These are phyloP conservation scores for Petunia axillaris DNA, from an alignment of 257 asterid species.

Conservation along the genomic window DNA sequence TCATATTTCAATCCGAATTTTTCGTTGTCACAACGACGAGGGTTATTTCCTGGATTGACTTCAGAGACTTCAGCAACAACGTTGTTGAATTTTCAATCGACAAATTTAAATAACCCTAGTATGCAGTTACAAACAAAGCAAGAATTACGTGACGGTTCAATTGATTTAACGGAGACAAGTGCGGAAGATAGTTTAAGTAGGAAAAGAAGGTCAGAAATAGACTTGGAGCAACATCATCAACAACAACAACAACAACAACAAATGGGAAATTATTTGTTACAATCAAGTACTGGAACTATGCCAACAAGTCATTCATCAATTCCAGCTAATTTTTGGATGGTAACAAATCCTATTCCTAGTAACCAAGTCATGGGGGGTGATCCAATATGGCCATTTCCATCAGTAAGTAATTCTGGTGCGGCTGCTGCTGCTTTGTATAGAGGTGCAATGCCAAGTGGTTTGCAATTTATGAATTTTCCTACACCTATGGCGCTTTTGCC, in stretches of 20 bases:
- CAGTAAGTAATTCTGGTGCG: slow-evolving; percentile 49
- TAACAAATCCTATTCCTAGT: slow-evolving; percentile 69
- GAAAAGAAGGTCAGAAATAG: slow-evolving; percentile 69
- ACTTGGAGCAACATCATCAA: slow-evolving; percentile 39
- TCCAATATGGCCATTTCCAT: slow-evolving; percentile 84
- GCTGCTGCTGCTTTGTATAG: slow-evolving; percentile 72
- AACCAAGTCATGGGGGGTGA: slow-evolving; percentile 74
- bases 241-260: slow-evolving; percentile 52
- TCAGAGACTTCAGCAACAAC: slow-evolving; percentile 60
- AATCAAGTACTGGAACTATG: slow-evolving; percentile 71
- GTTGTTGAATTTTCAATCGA: slow-evolving; percentile 62
- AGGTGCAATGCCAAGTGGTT: slow-evolving; percentile 76
- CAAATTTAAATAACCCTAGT: slow-evolving; percentile 51
- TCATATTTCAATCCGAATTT: slow-evolving; percentile 65
- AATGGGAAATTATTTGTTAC: slow-evolving; percentile 73
- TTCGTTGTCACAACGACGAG: slow-evolving; percentile 58
- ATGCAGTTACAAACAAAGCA: slow-evolving; percentile 57
- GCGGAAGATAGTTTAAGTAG: slow-evolving; percentile 61
- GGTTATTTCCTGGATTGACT: slow-evolving; percentile 62
- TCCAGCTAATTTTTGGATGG: slow-evolving; percentile 95
- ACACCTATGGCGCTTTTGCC: slow-evolving; percentile 77
- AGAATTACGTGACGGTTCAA: slow-evolving; percentile 54
- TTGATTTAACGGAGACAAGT: slow-evolving; percentile 47
- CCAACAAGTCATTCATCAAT: slow-evolving; percentile 70
- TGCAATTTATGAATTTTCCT: slow-evolving; percentile 92